Conservation (phyloP, 2,329 filamentous ascomycete genomes). For the Ophiostoma quercus region DNA sequence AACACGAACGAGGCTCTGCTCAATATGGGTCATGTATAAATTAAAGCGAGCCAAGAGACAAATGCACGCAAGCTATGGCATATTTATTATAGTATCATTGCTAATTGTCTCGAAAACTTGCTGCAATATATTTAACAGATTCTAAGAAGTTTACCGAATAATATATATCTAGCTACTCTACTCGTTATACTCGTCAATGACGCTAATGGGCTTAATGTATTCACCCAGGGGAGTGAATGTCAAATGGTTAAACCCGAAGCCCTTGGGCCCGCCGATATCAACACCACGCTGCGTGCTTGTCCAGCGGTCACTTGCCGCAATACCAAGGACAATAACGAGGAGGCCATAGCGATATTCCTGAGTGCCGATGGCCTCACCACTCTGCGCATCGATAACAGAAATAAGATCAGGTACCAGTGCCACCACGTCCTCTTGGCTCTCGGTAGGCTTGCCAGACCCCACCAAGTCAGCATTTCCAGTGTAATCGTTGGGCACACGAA, state of each 20-base stretch:
- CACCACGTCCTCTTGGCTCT: not conserved
- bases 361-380: constrained; percentile 52
- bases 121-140: not conserved
- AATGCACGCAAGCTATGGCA: too few species aligned
- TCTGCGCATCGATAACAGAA: constrained; percentile 32
- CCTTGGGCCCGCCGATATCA: constrained; percentile 46
- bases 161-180: not conserved
- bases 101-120: not conserved
- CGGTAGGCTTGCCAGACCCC: not conserved
- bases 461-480: not conserved
- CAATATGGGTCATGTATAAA: too few species aligned
- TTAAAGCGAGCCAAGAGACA: too few species aligned
- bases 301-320: constrained; percentile 43
- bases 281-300: constrained; percentile 43
- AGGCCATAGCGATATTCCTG: constrained; percentile 53
- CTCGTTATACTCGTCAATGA: constrained; percentile 1
- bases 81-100: too few species aligned
- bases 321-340: constrained; percentile 46
- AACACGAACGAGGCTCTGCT: too few species aligned
- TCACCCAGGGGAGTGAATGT: not conserved
- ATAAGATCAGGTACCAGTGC: not conserved
- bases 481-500: not conserved
- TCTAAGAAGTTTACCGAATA: not conserved
- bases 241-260: constrained; percentile 33
- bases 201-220: not conserved